Conservation (phyloP, 805 yeast genomes). For the Hanseniaspora clermontiae region DNA sequence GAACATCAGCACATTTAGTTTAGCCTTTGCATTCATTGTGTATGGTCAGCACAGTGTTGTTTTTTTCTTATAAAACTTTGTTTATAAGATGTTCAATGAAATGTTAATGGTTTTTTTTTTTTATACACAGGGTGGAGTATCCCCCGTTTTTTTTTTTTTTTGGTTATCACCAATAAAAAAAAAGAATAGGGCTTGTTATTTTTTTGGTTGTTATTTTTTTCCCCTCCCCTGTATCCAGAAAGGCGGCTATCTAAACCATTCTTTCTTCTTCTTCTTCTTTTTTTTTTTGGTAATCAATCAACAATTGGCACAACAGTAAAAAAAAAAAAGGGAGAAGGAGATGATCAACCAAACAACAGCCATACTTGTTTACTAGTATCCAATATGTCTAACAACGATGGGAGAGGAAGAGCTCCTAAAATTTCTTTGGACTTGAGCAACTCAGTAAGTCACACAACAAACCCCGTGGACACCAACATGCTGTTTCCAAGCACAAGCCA, state of each 20-base stretch:
- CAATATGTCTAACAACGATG: not conserved
- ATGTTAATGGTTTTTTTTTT: too few relatives aligned
- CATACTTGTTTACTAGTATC: too few relatives aligned
- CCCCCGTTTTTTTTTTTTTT: too few relatives aligned
- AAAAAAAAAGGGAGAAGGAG: too few relatives aligned
- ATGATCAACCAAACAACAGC: too few relatives aligned
- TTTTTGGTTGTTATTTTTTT: not conserved
- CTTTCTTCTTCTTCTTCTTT: too few relatives aligned
- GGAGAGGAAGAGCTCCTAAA: constrained; percentile 11
- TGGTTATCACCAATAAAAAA: too few relatives aligned
- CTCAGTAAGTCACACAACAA: not conserved
- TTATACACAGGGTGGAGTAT: too few relatives aligned
- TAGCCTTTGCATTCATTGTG: not conserved
- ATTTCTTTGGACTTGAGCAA: constrained; percentile 1
- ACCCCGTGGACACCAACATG: not conserved
- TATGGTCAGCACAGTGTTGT: too few relatives aligned
- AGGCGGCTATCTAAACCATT: not conserved
- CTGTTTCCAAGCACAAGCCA: not conserved
- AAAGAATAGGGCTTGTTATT: too few relatives aligned
- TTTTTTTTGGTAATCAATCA: not conserved
- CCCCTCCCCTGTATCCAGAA: not conserved
- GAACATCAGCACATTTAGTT: constrained; percentile 1
- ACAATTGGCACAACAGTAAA: too few relatives aligned
- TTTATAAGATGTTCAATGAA: not conserved
- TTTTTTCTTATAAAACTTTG: too few relatives aligned